Evolutionary conservation across 2,329 filamentous ascomycete species (phyloP), one percentile per base, ranked within the genome.

Genomic region (Scorias spongiosa): DNA sequence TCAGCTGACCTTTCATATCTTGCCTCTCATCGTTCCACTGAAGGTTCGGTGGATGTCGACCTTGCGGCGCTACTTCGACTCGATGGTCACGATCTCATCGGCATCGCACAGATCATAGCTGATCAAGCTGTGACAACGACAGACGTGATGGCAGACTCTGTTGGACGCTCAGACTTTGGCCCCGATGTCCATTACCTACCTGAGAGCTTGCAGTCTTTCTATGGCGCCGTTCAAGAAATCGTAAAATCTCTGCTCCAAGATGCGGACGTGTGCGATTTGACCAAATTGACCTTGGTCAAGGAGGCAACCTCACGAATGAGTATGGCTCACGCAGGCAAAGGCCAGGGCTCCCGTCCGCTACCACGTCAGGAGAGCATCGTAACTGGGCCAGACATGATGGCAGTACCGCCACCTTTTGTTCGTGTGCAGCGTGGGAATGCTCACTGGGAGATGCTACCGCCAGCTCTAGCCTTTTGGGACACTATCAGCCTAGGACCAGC

Each of bases 381-480:
- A 56, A 42, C 43, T 9, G 56, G 54, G 3, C 58, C 60, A 29
- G 65, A 60, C 45, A 48, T 80, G 2, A 81, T 81, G 49, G 67
- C 70, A 36, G 74, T 91, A 2, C 72, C 75, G 1, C 67, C 78
- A 0, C 84, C 84, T 1, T 80, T 84, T 54, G 66, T 91, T 32
- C 78, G 84, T 50, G 68, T 93, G 10, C 78, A 80, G 41, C 72
- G 84, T 43, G 75, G 78, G 15, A 81, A 86, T 34, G 71, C 72
- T 1, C 75, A 74, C 40, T 72, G 87, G 44, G 84, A 86, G 10
- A 68, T 93, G 34, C 67, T 89, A 17, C 82, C 85, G 2, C 75
- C 84, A 1, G 81, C 83, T 0, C 66, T 89, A 15, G 66, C 72
- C 1, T 93, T 91, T 55, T 93, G 85, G 86, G 84, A 91, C 56